Conservation (phyloP, 257 asterid species). For the Solanum peruvianum region DNA sequence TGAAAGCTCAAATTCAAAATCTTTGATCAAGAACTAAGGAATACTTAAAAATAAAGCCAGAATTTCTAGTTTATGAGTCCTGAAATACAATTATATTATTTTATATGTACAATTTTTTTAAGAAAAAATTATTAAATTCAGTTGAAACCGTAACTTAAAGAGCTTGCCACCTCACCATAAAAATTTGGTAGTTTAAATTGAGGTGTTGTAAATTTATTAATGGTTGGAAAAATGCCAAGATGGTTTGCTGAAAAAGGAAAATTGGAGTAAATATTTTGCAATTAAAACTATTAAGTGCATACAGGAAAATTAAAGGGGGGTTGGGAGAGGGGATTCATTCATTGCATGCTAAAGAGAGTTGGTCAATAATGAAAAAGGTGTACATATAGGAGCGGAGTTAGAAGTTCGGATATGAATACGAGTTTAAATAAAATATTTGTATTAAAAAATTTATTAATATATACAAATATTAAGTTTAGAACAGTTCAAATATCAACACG, state of each 20-base stretch:
- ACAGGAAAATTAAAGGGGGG: neutral
- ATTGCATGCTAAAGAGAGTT: neutral
- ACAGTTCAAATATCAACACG: no score
- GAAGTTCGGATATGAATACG: no score
- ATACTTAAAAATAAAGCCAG: neutral
- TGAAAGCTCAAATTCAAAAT: neutral
- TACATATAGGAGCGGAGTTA: no score
- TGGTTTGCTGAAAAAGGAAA: slow-evolving; percentile 8
- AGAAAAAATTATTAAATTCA: neutral
- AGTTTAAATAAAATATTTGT: neutral
- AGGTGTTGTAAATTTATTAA: slow-evolving; percentile 6
- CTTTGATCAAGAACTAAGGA: neutral
- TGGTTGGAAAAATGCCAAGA: slow-evolving; percentile 11
- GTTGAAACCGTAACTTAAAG: neutral
- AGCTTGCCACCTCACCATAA: neutral
- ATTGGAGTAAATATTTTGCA: slow-evolving; percentile 5
- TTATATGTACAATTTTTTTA: neutral
- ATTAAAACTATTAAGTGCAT: neutral
- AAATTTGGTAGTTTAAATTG: slow-evolving; percentile 1
- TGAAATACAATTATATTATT: neutral
- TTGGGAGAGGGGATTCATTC: neutral
- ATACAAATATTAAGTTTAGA: no score
- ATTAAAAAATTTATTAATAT: no score
- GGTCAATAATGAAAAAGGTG: neutral
- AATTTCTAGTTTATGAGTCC: neutral